Evolutionary conservation across 164 flowering plant genomes (phyloP), one percentile per base, ranked within the genome.

Genomic region (Umbilicus rupestris): DNA sequence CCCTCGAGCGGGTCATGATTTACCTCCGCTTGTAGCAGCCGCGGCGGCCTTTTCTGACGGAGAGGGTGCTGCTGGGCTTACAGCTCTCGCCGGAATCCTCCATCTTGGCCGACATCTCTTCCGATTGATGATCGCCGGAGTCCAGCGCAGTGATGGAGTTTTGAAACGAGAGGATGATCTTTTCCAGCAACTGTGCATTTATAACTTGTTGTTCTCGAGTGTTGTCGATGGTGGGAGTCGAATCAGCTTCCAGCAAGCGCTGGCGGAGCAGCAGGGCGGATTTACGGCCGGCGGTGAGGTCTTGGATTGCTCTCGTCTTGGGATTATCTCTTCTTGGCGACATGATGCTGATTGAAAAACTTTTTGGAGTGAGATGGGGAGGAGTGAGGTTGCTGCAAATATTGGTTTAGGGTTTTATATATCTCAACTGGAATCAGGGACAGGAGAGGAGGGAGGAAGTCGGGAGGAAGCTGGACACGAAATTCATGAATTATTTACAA

Each of bases 11-110:
- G n/a, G n/a, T 14, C 7, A 16, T 62, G 39, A 2, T 62, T 0
- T 62, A 62, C 65, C 65, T 62, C 35, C 65, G 11, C 22, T 62
- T 62, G 65, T 62, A 62, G 42, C 65, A 62, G 19, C 65, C 65
- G 6, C 42, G 42, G 24, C 65, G 42, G 20, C 44, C 65, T 33
- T 39, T 62, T 29, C 44, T 35, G 63, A 35, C 42, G 0, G 39
- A n/a, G 28, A 35, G 42, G 20, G 0, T 2, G 31, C 2, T 26
- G 19, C 14, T 35, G 6, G 30, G 24, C 39, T 39, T 62, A 14
- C 20, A 30, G 24, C 41, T 62, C 65, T 62, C 65, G 31, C 7
- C 30, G 17, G 66, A 64, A 41, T 62, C 65, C 42, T 62, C 65
- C 24, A 20, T 35, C 44, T 62, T 62, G 8, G 24, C 14, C 16